Evolutionary conservation across 164 flowering plant genomes (phyloP).

Genomic region (Annona squamosa): DNA sequence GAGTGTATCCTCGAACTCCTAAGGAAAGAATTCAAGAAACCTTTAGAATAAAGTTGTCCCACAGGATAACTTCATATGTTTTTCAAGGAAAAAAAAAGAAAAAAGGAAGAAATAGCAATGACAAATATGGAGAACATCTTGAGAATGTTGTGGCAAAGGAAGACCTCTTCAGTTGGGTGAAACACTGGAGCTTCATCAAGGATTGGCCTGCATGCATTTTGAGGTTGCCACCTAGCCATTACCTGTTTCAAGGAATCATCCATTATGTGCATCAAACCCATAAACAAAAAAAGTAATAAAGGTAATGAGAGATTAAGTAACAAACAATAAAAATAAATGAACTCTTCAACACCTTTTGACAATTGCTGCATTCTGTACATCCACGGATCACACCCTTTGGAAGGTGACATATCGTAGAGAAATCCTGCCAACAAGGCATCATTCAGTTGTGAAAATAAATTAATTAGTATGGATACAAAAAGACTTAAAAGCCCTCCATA

Average conservation of each 20-base stretch:
- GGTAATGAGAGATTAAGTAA: neutral
- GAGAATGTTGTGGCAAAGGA: neutral
- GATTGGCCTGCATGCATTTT: slow-evolving; percentile 56
- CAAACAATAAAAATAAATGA: neutral
- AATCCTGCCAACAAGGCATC: slow-evolving; percentile 32
- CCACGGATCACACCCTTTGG: slow-evolving; percentile 91
- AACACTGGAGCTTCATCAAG: slow-evolving; percentile 89
- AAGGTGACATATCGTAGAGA: slow-evolving; percentile 28
- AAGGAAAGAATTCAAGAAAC: slow-evolving; percentile 15
- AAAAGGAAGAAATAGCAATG: neutral
- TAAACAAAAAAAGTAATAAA: neutral
- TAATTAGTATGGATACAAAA: neutral
- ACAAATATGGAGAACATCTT: neutral
- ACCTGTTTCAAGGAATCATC: slow-evolving; percentile 50
- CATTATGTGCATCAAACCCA: slow-evolving; percentile 4
- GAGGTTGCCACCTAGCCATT: slow-evolving; percentile 76
- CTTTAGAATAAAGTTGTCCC: slow-evolving; percentile 7
- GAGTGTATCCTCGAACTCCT: slow-evolving; percentile 85
- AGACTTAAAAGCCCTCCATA: neutral
- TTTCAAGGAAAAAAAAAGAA: neutral
- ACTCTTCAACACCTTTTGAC: slow-evolving; percentile 70
- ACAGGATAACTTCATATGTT: slow-evolving; percentile 1
- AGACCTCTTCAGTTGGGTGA: slow-evolving; percentile 92
- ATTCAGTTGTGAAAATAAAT: neutral
- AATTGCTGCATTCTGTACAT: slow-evolving; percentile 61